Evolutionary conservation across 306 rosid genomes (phyloP), one percentile per base, ranked within the genome.

Genomic region (Acacia confusa): DNA sequence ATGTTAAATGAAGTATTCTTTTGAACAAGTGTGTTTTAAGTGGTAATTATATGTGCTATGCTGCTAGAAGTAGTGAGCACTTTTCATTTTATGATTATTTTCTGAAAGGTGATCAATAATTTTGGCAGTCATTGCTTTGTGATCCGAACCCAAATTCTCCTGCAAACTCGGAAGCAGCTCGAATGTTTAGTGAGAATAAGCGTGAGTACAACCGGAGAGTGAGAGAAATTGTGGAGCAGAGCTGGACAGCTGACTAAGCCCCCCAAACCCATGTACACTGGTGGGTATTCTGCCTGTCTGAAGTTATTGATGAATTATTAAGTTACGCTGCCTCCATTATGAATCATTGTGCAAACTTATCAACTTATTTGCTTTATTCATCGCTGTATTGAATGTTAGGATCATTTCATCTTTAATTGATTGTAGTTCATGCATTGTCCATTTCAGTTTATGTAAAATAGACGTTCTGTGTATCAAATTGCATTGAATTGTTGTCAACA

Each of bases 101-200:
- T 15, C 30, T 78, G 34, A 65, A 53, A 16, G 47, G 22, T 55
- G 14, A 66, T 74, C 14, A 16, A 36, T 83, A 34, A 72, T 48
- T 65, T 9, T 82, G 80, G 83, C 87, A 92, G 97, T 92, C 97
- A 7, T 75, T 92, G 84, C 92, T 92, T 9, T 92, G 97, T 73
- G 97, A 92, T 71, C 97, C 94, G 28, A 92, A 92, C 87, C 97
- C 97, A 47, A 92, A 90, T 75, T 92, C 97, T 83, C 97, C 97
- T 77, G 97, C 97, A 38, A 92, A 92, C 84, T 90, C 97, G 2
- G 97, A 92, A 88, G 97, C 97, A 27, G 97, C 97, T 40, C 87
- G 97, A 38, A 92, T 92, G 97, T 92, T 89, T 25, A 92, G 93
- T 11, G 97, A 92, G 87, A 89, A 87, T 88, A 92, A 92, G 84